These are phyloP conservation scores for Endothia cerciana DNA, from an alignment of 2,329 filamentous ascomycete genomes.

Conservation along the genomic window DNA sequence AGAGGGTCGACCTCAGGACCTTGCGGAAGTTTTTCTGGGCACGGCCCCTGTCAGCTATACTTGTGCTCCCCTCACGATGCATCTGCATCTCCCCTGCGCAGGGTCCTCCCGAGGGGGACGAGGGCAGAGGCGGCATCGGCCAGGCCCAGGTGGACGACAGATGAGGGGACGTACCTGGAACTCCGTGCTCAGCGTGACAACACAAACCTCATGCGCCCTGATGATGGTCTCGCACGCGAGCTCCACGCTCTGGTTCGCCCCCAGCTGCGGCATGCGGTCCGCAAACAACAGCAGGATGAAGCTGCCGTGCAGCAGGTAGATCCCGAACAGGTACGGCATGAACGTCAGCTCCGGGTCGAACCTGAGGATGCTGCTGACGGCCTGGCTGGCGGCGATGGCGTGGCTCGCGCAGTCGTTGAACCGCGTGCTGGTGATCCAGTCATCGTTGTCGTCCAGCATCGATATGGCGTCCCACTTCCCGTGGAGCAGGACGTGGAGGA, in stretches of 20 bases:
- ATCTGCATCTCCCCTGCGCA: background rate
- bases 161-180: slow-evolving; percentile 46
- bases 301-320: slow-evolving; percentile 55
- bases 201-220: slow-evolving; percentile 54
- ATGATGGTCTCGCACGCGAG: slow-evolving; percentile 55
- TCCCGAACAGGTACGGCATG: slow-evolving; percentile 57
- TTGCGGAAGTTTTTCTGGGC: slow-evolving; percentile 57
- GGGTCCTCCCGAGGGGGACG: no score
- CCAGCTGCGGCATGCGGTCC: slow-evolving; percentile 52
- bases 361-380: slow-evolving; percentile 49
- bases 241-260: slow-evolving; percentile 49
- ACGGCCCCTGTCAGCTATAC: no score
- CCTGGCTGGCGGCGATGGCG: slow-evolving; percentile 50
- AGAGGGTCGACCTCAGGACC: slow-evolving; percentile 53
- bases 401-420: slow-evolving; percentile 52
- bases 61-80: no score
- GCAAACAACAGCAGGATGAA: slow-evolving; percentile 54
- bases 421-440: slow-evolving; percentile 51
- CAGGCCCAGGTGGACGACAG: background rate
- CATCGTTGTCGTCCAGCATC: slow-evolving; percentile 53
- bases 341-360: slow-evolving; percentile 55
- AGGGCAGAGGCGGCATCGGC: background rate
- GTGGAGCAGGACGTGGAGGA: slow-evolving; percentile 51
- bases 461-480: slow-evolving; percentile 55
- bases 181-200: slow-evolving; percentile 53